Evolutionary conservation across 169 alveolate species (phyloP), one percentile per base, ranked within the genome.

Genomic region (Amoebophrya sp.): DNA sequence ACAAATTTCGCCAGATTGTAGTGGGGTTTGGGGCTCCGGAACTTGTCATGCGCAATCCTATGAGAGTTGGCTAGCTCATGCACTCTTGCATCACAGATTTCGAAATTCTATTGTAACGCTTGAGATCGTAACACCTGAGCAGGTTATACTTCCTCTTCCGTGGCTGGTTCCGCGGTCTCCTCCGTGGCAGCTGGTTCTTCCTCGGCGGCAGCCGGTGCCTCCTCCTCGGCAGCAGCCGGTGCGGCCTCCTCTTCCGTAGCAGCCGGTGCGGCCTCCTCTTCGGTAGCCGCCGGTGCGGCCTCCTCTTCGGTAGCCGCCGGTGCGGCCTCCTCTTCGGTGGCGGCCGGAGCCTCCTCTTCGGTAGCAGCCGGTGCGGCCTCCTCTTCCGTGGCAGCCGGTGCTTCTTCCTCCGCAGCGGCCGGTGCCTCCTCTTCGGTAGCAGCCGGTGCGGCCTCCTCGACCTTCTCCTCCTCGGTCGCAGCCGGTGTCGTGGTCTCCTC

Each of bases 171-270:
- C n/a, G n/a, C n/a, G n/a, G n/a, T n/a, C n/a, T n/a, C n/a, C 66
- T 47, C 66, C 7, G 66, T 47, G 7, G 18, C 66, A 47, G 66
- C 66, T 18, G 66, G 7, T 18, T 47, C 66, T 47, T n/a, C n/a
- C n/a, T 47, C 66, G 66, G 66, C 66, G 18, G 66, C 66, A 47
- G 66, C 29, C 18, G 66, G 29, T 7, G 66, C 66, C 66, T 47
- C 66, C 18, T 47, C 66, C 66, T 7, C 66, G 7, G 66, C 66
- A 12, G 83, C 83, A 25, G 35, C 83, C 35, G 83, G 83, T 66
- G 83, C 83, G 35, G 83, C 83, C 35, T 66, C 83, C 83, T 66
- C 83, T 66, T 66, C 83, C 66, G 66, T 18, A 7, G 83, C 83
- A 25, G 83, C 83, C 29, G 83, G 83, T 66, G 83, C 83, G 1